These are phyloP conservation scores for Drechslera avenae DNA, from an alignment of 2,329 filamentous ascomycete species.

Conservation along the genomic window DNA sequence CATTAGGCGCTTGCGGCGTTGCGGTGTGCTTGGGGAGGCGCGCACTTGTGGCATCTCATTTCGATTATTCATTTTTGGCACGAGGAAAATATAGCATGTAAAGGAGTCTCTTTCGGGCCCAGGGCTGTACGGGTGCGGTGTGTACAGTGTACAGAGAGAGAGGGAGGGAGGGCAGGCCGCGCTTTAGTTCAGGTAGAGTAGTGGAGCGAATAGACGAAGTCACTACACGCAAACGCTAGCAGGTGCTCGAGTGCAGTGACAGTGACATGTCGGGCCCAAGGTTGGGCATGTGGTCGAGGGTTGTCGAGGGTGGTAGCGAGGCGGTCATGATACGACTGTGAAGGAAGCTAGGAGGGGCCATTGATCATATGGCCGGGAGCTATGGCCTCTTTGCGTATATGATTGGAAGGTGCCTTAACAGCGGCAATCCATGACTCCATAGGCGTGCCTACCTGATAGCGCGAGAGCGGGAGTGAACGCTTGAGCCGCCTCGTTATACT, in stretches of 20 bases:
- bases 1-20: slow-evolving; percentile 37
- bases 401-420: slow-evolving; percentile 20
- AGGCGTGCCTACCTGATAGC: slow-evolving; percentile 16
- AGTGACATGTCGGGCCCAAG: no score
- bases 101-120: slow-evolving; percentile 30
- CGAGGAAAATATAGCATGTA: slow-evolving; percentile 38
- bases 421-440: slow-evolving; percentile 20
- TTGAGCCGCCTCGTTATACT: neutral
- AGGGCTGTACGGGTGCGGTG: slow-evolving; percentile 6
- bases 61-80: slow-evolving; percentile 32
- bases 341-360: slow-evolving; percentile 7
- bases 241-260: no score
- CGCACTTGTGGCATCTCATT: slow-evolving; percentile 32
- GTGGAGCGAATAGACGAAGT: slow-evolving; percentile 30
- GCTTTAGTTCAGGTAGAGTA: slow-evolving; percentile 29
- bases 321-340: neutral
- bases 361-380: slow-evolving; percentile 13
- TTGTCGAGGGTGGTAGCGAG: neutral
- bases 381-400: slow-evolving; percentile 18
- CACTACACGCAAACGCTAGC: slow-evolving; percentile 9
- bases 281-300: no score
- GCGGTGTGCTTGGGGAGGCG: slow-evolving; percentile 22
- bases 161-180: slow-evolving; percentile 8
- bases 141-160: slow-evolving; percentile 21
- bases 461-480: slow-evolving; percentile 10